These are phyloP conservation scores for Dillenia turbinata DNA, from an alignment of 164 flowering plant genomes.

Conservation along the genomic window DNA sequence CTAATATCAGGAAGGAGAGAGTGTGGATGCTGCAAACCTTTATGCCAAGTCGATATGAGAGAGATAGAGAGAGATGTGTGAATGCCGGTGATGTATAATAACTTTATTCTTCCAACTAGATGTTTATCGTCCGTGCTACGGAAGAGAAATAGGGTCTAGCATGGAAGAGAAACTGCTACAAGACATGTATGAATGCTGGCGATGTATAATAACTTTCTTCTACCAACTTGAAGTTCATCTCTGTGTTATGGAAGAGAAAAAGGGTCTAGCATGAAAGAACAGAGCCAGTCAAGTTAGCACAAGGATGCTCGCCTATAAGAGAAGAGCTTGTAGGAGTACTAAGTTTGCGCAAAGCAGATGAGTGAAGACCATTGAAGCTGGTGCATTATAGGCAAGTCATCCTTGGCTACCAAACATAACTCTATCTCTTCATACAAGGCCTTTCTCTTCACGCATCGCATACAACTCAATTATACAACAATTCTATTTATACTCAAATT, in stretches of 20 bases:
- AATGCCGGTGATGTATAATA: too few species aligned
- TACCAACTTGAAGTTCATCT: too few species aligned
- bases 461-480: neutral
- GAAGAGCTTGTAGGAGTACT: constrained; percentile 3
- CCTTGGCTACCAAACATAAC: constrained; percentile 36
- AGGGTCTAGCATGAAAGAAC: constrained; percentile 27
- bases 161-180: constrained; percentile 33
- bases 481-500: too few species aligned
- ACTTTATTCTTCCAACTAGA: too few species aligned
- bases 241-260: constrained; percentile 8
- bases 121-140: neutral
- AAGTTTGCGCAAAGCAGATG: neutral
- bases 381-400: constrained; percentile 39
- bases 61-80: too few species aligned
- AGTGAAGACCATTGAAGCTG: neutral
- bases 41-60: too few species aligned
- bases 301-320: constrained; percentile 8
- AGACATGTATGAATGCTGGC: too few species aligned
- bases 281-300: constrained; percentile 29
- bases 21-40: too few species aligned
- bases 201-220: too few species aligned
- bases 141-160: constrained; percentile 20
- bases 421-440: constrained; percentile 37
- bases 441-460: constrained; percentile 9
- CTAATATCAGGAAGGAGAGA: too few species aligned